These are phyloP conservation scores for Tetrahymena malaccensis DNA, from an alignment of 73 alveolate species.

Conservation along the genomic window DNA sequence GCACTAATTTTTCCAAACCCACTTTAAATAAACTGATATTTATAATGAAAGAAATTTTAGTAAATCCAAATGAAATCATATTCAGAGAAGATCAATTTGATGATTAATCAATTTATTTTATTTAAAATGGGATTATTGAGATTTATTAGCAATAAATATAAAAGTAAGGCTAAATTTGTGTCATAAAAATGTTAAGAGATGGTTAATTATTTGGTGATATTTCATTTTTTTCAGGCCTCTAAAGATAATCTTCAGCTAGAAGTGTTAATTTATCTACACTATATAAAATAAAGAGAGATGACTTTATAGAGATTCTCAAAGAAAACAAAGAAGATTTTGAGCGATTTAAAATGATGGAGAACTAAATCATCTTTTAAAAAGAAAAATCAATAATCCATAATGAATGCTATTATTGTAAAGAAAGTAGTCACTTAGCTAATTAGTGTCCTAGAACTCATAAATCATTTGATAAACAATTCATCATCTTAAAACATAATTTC, in stretches of 20 bases:
- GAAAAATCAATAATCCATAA: background rate
- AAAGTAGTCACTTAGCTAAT: background rate
- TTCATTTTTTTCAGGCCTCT: slow-evolving; percentile 14
- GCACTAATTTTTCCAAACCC: background rate
- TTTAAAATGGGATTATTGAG: background rate
- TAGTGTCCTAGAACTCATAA: background rate
- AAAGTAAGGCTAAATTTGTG: background rate
- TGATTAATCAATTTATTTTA: background rate
- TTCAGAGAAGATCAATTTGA: background rate
- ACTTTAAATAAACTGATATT: background rate
- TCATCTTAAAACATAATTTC: background rate
- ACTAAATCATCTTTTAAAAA: background rate
- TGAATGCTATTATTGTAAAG: background rate
- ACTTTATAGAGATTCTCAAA: background rate
- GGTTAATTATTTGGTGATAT: slow-evolving; percentile 3
- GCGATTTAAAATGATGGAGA: background rate
- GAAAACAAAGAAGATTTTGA: slow-evolving; percentile 17
- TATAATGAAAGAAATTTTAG: background rate
- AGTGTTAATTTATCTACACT: slow-evolving; percentile 8
- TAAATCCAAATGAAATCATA: background rate
- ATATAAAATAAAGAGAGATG: slow-evolving; percentile 13
- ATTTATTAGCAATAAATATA: background rate
- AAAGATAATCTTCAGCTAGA: background rate
- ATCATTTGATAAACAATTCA: background rate
- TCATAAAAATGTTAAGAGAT: background rate